phyloP scores from a whole-genome alignment of 2,329 filamentous ascomycete genomes.

The Diaporthe sp. region DNA sequence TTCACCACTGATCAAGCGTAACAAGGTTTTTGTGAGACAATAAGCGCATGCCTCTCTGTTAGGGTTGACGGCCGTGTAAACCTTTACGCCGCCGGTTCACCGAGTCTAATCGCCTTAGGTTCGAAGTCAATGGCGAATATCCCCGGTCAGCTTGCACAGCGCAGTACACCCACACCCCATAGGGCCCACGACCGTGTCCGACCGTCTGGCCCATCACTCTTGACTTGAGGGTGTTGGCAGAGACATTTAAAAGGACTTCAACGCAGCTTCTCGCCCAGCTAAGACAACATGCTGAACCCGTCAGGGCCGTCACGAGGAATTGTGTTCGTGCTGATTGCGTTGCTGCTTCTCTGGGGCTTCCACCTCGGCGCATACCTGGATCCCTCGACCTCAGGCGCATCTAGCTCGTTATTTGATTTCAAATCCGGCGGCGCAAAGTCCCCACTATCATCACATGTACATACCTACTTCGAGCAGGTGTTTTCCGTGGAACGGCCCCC shows the following conservation, averaged over 20 bases:
- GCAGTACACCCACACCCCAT: too few species aligned
- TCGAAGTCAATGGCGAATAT: neutral
- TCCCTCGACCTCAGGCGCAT: neutral
- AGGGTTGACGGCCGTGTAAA: neutral
- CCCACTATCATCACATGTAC: conserved; percentile 39
- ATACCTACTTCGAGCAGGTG: conserved; percentile 51
- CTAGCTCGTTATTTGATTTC: neutral
- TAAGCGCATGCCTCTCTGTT: neutral
- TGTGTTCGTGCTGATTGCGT: conserved; percentile 1
- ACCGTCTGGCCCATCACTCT: neutral
- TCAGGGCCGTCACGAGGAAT: neutral
- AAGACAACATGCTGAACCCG: conserved; percentile 2
- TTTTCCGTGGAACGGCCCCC: conserved; percentile 45
- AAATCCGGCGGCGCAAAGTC: neutral
- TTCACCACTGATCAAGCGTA: neutral
- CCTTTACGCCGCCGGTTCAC: neutral
- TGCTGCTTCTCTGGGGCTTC: conserved; percentile 23
- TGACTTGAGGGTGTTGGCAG: too few species aligned
- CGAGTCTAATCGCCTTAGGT: neutral
- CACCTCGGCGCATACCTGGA: conserved; percentile 27
- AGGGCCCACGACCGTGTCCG: neutral
- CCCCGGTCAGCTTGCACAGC: neutral
- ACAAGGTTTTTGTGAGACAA: conserved; percentile 14
- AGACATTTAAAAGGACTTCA: too few species aligned
- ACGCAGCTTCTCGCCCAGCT: neutral